These are phyloP conservation scores for Rhodamnia argentea DNA, from an alignment of 345 rosid species.

Conservation along the genomic window DNA sequence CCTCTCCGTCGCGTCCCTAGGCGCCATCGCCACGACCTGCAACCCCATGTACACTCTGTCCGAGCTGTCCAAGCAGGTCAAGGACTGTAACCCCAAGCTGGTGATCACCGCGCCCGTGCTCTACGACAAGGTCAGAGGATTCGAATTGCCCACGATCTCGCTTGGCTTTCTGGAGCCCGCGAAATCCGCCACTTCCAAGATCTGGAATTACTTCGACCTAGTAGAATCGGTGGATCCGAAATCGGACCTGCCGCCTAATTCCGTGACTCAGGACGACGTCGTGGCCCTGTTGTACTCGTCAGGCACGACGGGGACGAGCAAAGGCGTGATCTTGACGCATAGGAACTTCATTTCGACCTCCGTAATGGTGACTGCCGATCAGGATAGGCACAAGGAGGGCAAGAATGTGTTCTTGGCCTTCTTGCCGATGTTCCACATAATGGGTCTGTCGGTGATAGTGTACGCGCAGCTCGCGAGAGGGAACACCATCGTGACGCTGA, in stretches of 20 bases:
- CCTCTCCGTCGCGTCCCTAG: conserved; percentile 25
- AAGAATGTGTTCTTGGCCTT: conserved; percentile 19
- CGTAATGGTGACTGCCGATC: conserved; percentile 17
- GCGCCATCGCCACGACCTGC: conserved; percentile 35
- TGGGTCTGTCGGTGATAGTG: conserved; percentile 13
- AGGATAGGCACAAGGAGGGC: conserved; percentile 15
- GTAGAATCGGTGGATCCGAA: conserved; percentile 8
- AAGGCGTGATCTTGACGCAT: conserved; percentile 34
- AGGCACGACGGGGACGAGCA: conserved; percentile 33
- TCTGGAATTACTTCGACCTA: conserved; percentile 10
- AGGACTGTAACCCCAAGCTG: conserved; percentile 26
- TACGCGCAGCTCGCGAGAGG: conserved; percentile 29
- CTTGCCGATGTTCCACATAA: conserved; percentile 37
- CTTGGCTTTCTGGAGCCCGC: neutral
- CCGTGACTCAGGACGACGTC: conserved; percentile 15
- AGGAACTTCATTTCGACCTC: conserved; percentile 25
- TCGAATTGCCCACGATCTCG: conserved; percentile 18
- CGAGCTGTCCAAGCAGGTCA: conserved; percentile 27
- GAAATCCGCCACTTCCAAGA: neutral
- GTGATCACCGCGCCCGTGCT: conserved; percentile 22
- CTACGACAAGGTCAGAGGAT: conserved; percentile 15
- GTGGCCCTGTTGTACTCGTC: conserved; percentile 32
- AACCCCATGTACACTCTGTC: conserved; percentile 24
- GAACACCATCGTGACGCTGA: conserved; percentile 24
- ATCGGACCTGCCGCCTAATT: conserved; percentile 4